A percentile compares a stretch with the other conserved stretches of the same genome.
Evolutionary conservation across 495 filamentous ascomycete genomes (phyloP).

Genomic region (Xylaria bambusicola): DNA sequence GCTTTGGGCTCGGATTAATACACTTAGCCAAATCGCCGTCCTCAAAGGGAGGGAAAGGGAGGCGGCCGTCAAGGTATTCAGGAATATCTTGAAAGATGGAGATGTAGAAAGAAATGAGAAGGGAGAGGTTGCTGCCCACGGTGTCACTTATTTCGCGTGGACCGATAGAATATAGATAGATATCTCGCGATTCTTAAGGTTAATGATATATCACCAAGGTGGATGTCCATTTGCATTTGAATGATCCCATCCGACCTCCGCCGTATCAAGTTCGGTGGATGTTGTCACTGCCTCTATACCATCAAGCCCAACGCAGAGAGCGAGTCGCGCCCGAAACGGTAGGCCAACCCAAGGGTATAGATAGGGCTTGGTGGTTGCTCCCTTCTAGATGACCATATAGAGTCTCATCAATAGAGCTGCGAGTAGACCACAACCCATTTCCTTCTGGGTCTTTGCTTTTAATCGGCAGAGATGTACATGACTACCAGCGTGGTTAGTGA

Average conservation of each 20-base stretch:
- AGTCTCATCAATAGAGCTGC: background rate
- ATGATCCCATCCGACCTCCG: background rate
- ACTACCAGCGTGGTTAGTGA: slow-evolving; percentile 42
- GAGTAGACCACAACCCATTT: background rate
- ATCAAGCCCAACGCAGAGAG: background rate
- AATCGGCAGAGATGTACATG: slow-evolving; percentile 77
- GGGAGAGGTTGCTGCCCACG: slow-evolving; percentile 59
- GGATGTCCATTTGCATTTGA: slow-evolving; percentile 5
- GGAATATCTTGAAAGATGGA: slow-evolving; percentile 41
- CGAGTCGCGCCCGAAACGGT: background rate
- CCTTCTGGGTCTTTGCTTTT: slow-evolving; percentile 11
- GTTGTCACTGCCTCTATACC: background rate
- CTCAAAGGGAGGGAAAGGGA: slow-evolving; percentile 51
- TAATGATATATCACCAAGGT: slow-evolving; percentile 4
- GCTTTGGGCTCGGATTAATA: slow-evolving; percentile 58
- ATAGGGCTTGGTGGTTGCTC: background rate
- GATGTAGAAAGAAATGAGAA: slow-evolving; percentile 52
- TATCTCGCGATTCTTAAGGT: background rate
- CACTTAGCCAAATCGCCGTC: slow-evolving; percentile 62
- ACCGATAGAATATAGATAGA: slow-evolving; percentile 43
- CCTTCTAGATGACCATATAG: background rate
- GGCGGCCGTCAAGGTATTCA: slow-evolving; percentile 45
- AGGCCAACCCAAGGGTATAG: too few relatives aligned
- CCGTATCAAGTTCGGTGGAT: background rate
- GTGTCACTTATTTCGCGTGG: slow-evolving; percentile 55